Evolutionary conservation across 768 basidiomycete genomes (phyloP).

Genomic region (Russula virescens): DNA sequence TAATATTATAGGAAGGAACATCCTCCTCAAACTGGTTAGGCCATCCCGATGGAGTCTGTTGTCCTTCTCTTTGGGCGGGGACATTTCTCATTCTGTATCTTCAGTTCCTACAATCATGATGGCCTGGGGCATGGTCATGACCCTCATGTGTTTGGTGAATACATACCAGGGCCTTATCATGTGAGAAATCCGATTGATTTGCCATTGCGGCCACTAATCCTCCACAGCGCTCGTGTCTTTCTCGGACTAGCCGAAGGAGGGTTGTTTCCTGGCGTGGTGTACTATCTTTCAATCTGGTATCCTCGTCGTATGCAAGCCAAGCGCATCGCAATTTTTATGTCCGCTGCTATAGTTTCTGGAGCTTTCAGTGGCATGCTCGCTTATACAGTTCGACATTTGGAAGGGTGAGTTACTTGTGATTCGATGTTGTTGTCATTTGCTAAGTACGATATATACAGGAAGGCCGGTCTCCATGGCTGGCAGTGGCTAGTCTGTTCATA

Average conservation of each 20-base stretch:
- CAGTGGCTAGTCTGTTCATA: slow-evolving; percentile 42
- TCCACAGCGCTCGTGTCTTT: slow-evolving; percentile 35
- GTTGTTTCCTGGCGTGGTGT: slow-evolving; percentile 35
- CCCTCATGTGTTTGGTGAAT: slow-evolving; percentile 36
- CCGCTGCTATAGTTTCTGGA: slow-evolving; percentile 51
- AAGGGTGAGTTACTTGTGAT: slow-evolving; percentile 32
- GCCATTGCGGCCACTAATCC: background rate
- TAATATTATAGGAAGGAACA: slow-evolving; percentile 30
- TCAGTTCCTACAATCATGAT: slow-evolving; percentile 39
- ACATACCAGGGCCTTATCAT: slow-evolving; percentile 29
- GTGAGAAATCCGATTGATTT: slow-evolving; percentile 27
- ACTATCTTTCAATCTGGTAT: slow-evolving; percentile 55
- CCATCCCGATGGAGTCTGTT: slow-evolving; percentile 36
- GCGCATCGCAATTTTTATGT: slow-evolving; percentile 60
- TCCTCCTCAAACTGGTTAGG: slow-evolving; percentile 33
- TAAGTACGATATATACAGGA: slow-evolving; percentile 18
- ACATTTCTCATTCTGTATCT: slow-evolving; percentile 12
- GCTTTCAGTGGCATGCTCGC: slow-evolving; percentile 46
- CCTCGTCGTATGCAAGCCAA: slow-evolving; percentile 50
- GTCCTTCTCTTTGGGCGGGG: background rate
- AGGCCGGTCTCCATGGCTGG: slow-evolving; percentile 36
- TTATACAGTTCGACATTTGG: slow-evolving; percentile 42
- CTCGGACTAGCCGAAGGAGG: slow-evolving; percentile 47
- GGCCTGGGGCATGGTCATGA: slow-evolving; percentile 37
- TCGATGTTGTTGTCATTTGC: background rate